A percentile compares a stretch with the other conserved stretches of the same genome.
Evolutionary conservation across 176 grass and related monocot species (phyloP).

Genomic region (Ensete glaucum): DNA sequence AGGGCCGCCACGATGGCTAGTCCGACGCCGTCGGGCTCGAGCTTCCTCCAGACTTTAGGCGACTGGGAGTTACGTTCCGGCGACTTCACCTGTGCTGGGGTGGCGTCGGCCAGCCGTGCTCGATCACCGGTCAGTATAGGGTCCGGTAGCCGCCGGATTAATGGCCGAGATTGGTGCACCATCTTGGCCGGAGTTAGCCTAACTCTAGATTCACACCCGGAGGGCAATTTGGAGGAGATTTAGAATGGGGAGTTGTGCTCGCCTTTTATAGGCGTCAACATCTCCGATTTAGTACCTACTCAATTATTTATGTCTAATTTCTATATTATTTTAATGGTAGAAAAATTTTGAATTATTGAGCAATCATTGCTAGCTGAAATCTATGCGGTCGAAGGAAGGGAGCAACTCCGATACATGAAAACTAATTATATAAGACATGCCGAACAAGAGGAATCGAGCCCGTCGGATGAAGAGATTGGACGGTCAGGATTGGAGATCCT

Average conservation of each 20-base stretch:
- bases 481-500: too few relatives aligned
- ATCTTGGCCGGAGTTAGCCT: neutral
- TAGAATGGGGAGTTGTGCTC: neutral
- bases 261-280: neutral
- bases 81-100: conserved; percentile 39
- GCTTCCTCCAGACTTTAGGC: conserved; percentile 15
- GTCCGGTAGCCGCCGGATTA: neutral
- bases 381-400: neutral
- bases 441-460: too few relatives aligned
- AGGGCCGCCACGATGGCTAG: conserved; percentile 36
- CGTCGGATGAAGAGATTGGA: too few relatives aligned
- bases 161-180: neutral
- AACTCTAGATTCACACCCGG: too few relatives aligned
- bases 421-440: neutral
- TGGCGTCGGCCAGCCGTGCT: conserved; percentile 1
- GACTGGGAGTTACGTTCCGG: conserved; percentile 38
- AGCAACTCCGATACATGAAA: neutral
- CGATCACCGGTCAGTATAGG: neutral
- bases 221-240: neutral
- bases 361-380: neutral
- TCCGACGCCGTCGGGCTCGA: conserved; percentile 19
- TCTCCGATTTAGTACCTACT: neutral
- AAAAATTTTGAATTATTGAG: too few relatives aligned
- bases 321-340: neutral
- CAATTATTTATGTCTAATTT: neutral